Evolutionary conservation across 2,329 filamentous ascomycete species (phyloP), one percentile per base, ranked within the genome.

Genomic region (Colletotrichum plurivorum): DNA sequence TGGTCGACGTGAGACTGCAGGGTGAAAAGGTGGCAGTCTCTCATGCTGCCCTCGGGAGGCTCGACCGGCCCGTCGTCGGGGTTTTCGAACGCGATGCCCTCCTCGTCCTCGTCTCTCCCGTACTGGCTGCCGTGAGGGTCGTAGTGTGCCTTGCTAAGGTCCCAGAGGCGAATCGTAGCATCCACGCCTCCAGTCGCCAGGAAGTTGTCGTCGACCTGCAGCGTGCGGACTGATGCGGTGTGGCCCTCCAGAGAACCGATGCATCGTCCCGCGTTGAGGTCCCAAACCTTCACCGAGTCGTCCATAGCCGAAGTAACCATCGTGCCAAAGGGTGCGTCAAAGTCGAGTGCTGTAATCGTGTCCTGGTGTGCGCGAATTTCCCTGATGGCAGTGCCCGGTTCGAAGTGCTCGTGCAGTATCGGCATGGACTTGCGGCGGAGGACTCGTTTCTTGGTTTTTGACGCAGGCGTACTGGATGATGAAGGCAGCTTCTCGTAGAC

Each of bases 161-260:
- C 96, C 96, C 96, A 99, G 16, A 99, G 84, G 63, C 93, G 91
- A 75, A 99, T 96, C 1, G 94, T 97, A 3, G 96, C 96, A 77
- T 99, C 96, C 86, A 95, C 93, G 2, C 94, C 97, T 18, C 96
- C 96, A 1, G 96, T 98, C 6, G 95, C 95, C 31, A 98, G 90
- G 71, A 98, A 92, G 78, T 97, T 98, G 78, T 98, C 95, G 77
- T 98, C 94, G 1, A 99, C 93, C 78, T 99, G 96, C 55, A 99
- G 84, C 68, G 95, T 90, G 62, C 95, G 90, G 22, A 99, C 96
- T 0, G 96, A 98, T 8, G 95, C 96, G 15, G 97, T 92, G 80
- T 99, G 96, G 2, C 96, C 96, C 79, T 98, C 96, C 36, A 99
- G 86, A 74, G 93, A 85, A 27, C 96, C 96, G 76, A 97, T 95